These are phyloP conservation scores for Poteriospumella lacustris DNA, from an alignment of 108 stramenopile species.

Conservation along the genomic window DNA sequence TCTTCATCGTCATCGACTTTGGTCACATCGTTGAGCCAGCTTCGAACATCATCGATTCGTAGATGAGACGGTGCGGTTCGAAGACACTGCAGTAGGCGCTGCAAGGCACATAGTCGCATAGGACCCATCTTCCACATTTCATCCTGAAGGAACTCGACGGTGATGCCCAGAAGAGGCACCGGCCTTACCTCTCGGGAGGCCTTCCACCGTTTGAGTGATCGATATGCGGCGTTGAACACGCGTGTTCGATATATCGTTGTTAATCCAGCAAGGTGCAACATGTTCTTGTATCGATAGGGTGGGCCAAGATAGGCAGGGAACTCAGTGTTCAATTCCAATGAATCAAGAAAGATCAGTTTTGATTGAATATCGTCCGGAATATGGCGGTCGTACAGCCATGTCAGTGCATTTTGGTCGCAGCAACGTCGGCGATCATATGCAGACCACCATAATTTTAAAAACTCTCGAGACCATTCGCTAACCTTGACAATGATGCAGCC, in stretches of 20 bases:
- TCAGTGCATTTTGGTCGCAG: background rate
- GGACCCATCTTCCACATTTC: background rate
- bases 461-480: conserved; percentile 1
- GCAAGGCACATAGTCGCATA: background rate
- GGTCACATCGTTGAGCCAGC: background rate
- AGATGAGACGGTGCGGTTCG: background rate
- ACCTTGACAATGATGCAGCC: background rate
- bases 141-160: background rate
- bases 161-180: background rate
- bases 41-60: background rate
- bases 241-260: background rate
- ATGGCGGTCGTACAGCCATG: background rate
- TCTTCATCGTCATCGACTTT: background rate
- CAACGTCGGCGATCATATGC: background rate
- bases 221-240: background rate
- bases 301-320: background rate
- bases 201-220: background rate
- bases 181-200: background rate
- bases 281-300: background rate
- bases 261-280: background rate
- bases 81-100: background rate
- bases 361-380: background rate
- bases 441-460: background rate
- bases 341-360: background rate
- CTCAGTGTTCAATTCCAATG: background rate